Base-by-base conservation (phyloP, 1,284 basidiomycete species). In the Heliocybe sulcata region DNA sequence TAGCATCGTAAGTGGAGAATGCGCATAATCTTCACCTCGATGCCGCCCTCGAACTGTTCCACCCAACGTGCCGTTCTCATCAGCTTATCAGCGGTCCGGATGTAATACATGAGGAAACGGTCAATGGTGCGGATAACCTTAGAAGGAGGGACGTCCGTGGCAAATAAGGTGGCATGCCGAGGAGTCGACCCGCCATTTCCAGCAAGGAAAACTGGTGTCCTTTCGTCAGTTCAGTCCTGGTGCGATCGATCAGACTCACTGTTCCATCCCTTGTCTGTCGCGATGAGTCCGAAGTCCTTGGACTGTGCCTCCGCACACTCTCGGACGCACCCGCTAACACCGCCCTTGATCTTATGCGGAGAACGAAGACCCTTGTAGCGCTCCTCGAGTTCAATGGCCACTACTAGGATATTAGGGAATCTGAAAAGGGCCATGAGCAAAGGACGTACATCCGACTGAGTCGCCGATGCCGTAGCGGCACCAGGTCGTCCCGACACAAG, bases 341-440 rank as follows among this genome's bases (percentile, higher is more conserved):
- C 88, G 16, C 87, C 87, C 67, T 90, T 90, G 67, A 87, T 69
- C 68, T 90, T 91, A 70, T 90, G 88, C 14, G 88, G 88, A 1
- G 80, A 79, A 12, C 82, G 78, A 23, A 91, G 76, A 31, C 86
- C 85, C 58, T 83, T 82, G 69, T 91, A 91, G 3, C 88, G 75
- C 56, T 87, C 77, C 68, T 92, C 89, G 1, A 92, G 77, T 60
- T 81, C 75, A 42, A 90, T 77, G 0, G 88, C 88, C 57, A 91
- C 66, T 65, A 49, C 20, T 22, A 20, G 11, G 54, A 12, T 51
- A 49, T 50, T 42, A 42, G 31, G 26, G 9, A 20, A 23, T 16
- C 35, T 19, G 33, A 23, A 12, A 35, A 53, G 10, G 19, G 6
- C 31, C 3, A 2, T 2, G 19, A 1, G 23, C 14, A 3, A 52